These are phyloP conservation scores for Bipolaris sorokiniana DNA, from an alignment of 2,329 filamentous ascomycete species.

Conservation along the genomic window DNA sequence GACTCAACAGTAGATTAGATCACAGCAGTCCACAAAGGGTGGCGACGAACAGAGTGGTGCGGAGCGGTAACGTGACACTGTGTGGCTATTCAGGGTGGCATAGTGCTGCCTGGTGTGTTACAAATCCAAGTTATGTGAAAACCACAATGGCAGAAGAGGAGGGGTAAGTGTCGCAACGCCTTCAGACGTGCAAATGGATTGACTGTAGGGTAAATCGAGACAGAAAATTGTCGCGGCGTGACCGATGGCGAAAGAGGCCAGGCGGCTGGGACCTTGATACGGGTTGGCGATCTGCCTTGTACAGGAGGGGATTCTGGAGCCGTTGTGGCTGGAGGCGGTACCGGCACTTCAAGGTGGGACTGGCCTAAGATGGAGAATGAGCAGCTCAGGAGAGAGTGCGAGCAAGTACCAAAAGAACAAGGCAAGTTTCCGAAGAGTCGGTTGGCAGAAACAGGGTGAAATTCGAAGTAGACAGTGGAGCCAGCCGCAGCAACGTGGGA, in stretches of 20 bases:
- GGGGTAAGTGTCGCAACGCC: slow-evolving; percentile 23
- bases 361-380: slow-evolving; percentile 32
- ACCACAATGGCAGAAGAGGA: slow-evolving; percentile 20
- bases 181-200: slow-evolving; percentile 20
- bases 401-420: slow-evolving; percentile 27
- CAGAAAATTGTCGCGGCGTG: slow-evolving; percentile 33
- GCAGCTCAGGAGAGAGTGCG: slow-evolving; percentile 30
- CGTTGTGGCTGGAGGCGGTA: slow-evolving; percentile 44
- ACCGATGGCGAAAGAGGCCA: slow-evolving; percentile 31
- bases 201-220: slow-evolving; percentile 21
- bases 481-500: slow-evolving; percentile 40
- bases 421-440: slow-evolving; percentile 21
- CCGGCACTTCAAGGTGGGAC: slow-evolving; percentile 35
- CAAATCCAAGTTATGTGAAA: slow-evolving; percentile 24
- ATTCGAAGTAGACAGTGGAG: slow-evolving; percentile 31
- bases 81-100: slow-evolving; percentile 39
- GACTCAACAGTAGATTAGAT: slow-evolving; percentile 22
- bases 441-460: slow-evolving; percentile 32
- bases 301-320: slow-evolving; percentile 32
- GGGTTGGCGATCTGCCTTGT: slow-evolving; percentile 43
- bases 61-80: slow-evolving; percentile 39
- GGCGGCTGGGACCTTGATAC: slow-evolving; percentile 35
- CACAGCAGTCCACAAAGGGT: slow-evolving; percentile 16
- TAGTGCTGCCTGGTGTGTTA: slow-evolving; percentile 40
- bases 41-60: slow-evolving; percentile 18